These are phyloP conservation scores for Casuarina cunninghamiana DNA, from an alignment of 306 rosid species.

Conservation along the genomic window DNA sequence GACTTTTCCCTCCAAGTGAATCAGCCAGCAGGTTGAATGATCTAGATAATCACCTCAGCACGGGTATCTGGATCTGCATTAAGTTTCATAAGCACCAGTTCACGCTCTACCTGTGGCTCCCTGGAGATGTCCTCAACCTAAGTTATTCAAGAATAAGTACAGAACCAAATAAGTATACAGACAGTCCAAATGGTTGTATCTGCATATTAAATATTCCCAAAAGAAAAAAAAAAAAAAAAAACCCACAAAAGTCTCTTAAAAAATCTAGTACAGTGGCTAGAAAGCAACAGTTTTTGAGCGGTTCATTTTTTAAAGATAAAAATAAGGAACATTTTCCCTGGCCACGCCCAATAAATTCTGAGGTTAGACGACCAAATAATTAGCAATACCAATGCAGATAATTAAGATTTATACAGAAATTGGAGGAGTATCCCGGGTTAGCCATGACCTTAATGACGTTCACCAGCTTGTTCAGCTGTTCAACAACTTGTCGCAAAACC, in stretches of 20 bases:
- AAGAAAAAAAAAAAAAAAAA: background rate
- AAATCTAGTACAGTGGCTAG: background rate
- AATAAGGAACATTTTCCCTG: no score
- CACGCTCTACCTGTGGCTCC: conserved; percentile 62
- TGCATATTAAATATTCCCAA: background rate
- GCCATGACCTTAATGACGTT: conserved; percentile 51
- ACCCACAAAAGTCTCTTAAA: background rate
- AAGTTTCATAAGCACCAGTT: conserved; percentile 62
- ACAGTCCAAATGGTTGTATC: background rate
- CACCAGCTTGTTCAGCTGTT: conserved; percentile 64
- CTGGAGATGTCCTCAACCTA: conserved; percentile 66
- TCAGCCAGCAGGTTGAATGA: conserved; percentile 10
- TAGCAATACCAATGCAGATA: background rate
- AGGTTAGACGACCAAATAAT: background rate
- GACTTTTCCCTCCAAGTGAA: background rate
- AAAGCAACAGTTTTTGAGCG: background rate
- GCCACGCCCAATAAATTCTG: background rate
- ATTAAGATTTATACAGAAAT: background rate
- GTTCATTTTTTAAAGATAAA: background rate
- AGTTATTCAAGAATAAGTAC: conserved; percentile 1
- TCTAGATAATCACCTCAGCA: conserved; percentile 47
- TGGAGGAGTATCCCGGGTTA: background rate
- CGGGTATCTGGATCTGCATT: conserved; percentile 47
- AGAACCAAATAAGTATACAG: background rate
- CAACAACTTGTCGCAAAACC: conserved; percentile 57